Evolutionary conservation across 805 yeast genomes (phyloP), one percentile per base, ranked within the genome.

Genomic region (Maudiozyma serrabonitensis): DNA sequence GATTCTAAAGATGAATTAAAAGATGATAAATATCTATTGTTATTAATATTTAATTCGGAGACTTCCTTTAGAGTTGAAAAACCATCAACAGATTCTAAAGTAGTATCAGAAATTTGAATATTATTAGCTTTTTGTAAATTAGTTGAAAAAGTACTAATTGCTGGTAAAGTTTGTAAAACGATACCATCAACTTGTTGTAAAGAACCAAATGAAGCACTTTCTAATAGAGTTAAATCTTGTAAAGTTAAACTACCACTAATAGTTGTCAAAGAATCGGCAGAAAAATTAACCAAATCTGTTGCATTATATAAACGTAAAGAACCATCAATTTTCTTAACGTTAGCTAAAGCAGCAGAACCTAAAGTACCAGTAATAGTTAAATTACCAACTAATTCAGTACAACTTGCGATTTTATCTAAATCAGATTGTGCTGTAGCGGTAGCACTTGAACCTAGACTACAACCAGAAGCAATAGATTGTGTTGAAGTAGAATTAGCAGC

Each of bases 391-490:
- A 93, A 75, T 54, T 88, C 84, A 38, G 78, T 69, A 80, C 99
- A 93, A 44, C 81, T 74, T 46, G 87, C 69, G 48, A 84, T 78
- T 26, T 68, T 62, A 61, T 88, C 95, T 64, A 91, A 80, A 58
- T 88, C 90, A 32, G 85, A 60, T 70, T 89, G 88, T 41, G 82
- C 79, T 49, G 93, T 80, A 59, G 88, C 95, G 47, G 95, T 86
- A 56, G 73, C 74, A 58, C 75, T 73, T 46, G 71, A 68, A 28
- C 72, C 61, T 73, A 83, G 80, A 38, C 85, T 75, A 78, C 95
- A 86, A 28, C 81, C 79, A 7, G 79, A 79, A 54, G 79, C 76
- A 46, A 76, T 69, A 25, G 26, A 11, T 19, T 51, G 47, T 21
- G 56, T 46, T 23, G 56, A 45, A 26, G 55, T 47, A 28, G 56